phyloP scores from a whole-genome alignment of 768 basidiomycete genomes.

The Suillus luteus region DNA sequence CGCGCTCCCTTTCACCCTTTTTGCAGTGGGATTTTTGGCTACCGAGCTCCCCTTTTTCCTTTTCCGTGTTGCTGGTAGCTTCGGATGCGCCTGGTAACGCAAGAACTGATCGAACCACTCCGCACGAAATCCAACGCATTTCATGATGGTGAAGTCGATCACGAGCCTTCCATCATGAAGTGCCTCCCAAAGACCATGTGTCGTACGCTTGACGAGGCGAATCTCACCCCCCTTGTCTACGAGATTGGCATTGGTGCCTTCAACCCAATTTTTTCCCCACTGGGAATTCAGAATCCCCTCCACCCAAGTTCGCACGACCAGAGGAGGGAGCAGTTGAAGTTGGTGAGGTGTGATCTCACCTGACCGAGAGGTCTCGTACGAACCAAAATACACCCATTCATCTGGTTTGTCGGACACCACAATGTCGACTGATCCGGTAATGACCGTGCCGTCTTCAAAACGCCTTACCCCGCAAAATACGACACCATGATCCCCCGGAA shows the following conservation, averaged over 20 bases:
- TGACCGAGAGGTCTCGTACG: constrained; percentile 13
- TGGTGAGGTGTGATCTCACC: constrained; percentile 22
- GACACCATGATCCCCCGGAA: constrained; percentile 21
- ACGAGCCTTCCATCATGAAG: constrained; percentile 20
- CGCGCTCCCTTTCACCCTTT: neutral
- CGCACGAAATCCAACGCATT: constrained; percentile 22
- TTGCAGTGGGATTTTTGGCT: neutral
- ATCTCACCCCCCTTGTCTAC: constrained; percentile 3
- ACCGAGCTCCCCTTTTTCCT: constrained; percentile 1
- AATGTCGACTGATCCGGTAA: constrained; percentile 18
- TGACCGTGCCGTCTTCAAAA: constrained; percentile 6
- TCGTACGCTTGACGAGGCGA: constrained; percentile 9
- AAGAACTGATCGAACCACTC: constrained; percentile 23
- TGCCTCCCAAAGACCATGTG: constrained; percentile 14
- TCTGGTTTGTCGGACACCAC: constrained; percentile 17
- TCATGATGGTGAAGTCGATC: constrained; percentile 23
- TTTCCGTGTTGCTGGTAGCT: constrained; percentile 6
- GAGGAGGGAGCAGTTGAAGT: constrained; percentile 12
- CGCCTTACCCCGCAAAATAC: constrained; percentile 11
- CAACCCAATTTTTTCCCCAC: constrained; percentile 13
- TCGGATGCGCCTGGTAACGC: constrained; percentile 18
- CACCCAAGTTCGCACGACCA: constrained; percentile 16
- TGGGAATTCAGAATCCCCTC: constrained; percentile 8
- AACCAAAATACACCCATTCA: constrained; percentile 14
- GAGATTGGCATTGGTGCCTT: constrained; percentile 3